These are phyloP conservation scores for Moringa oleifera DNA, from an alignment of 345 rosid genomes.

Conservation along the genomic window DNA sequence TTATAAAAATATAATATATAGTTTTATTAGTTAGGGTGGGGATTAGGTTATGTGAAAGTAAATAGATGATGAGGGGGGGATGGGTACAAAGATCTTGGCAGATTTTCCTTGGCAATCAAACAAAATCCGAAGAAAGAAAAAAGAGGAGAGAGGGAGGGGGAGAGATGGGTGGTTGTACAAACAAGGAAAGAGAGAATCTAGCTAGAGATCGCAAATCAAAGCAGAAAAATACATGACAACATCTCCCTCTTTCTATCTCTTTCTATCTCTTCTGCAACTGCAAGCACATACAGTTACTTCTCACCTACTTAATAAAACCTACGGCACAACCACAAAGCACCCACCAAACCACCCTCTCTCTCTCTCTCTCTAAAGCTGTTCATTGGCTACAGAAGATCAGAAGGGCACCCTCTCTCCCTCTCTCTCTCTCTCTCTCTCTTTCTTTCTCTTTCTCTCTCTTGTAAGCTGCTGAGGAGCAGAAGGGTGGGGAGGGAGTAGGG, in stretches of 20 bases:
- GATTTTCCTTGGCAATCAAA: conserved; percentile 40
- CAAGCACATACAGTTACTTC: no score
- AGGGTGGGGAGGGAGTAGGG: no score
- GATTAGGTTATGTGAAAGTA: no score
- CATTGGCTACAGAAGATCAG: no score
- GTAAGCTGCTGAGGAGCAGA: no score
- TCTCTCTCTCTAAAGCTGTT: neutral
- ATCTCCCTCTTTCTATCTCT: conserved; percentile 7
- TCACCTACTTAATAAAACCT: conserved; percentile 1
- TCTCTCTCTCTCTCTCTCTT: conserved; percentile 13
- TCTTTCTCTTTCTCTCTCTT: conserved; percentile 10
- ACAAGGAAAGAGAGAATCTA: conserved; percentile 28
- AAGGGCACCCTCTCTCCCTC: conserved; percentile 10
- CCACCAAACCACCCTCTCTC: no score
- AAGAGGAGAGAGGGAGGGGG: conserved; percentile 3
- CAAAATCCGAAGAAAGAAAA: conserved; percentile 24
- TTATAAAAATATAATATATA: no score
- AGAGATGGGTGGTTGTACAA: conserved; percentile 33
- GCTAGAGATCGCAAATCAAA: conserved; percentile 18
- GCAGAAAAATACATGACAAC: neutral
- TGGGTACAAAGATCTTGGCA: conserved; percentile 25
- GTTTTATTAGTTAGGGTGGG: no score
- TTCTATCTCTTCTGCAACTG: no score
- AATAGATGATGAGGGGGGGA: neutral
- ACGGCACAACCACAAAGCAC: neutral